Percentiles rank a stretch among this genome's conserved stretches.
These are phyloP conservation scores for Pseudogymnoascus sp. DNA, from an alignment of 2,329 filamentous ascomycete genomes.

Conservation along the genomic window DNA sequence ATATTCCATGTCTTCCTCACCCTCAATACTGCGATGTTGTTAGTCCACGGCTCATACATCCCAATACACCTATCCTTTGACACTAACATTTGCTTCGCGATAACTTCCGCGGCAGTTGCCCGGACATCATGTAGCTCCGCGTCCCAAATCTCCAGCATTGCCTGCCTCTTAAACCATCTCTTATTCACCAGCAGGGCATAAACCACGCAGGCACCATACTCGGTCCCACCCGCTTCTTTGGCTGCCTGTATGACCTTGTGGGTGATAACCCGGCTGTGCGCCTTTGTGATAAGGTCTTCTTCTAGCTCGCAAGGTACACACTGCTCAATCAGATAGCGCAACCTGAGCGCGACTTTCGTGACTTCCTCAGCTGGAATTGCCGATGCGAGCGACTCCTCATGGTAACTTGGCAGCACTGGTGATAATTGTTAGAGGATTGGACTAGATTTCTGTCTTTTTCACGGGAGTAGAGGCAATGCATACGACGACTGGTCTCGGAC, in stretches of 20 bases:
- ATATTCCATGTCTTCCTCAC: slow-evolving; percentile 70
- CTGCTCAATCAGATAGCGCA: slow-evolving; percentile 86
- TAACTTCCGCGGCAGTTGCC: slow-evolving; percentile 78
- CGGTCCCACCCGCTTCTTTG: slow-evolving; percentile 68
- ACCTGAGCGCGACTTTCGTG: slow-evolving; percentile 79
- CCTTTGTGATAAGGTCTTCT: slow-evolving; percentile 62
- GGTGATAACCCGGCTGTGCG: slow-evolving; percentile 84
- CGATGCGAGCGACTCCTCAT: slow-evolving; percentile 52
- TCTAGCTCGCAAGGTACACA: slow-evolving; percentile 87
- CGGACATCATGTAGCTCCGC: slow-evolving; percentile 74
- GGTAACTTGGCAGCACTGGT: slow-evolving; percentile 60
- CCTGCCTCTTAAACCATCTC: slow-evolving; percentile 73
- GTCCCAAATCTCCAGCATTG: slow-evolving; percentile 81
- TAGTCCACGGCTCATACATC: background rate
- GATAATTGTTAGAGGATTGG: background rate
- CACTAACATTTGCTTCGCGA: slow-evolving; percentile 68
- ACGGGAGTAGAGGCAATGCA: background rate
- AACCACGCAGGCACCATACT: slow-evolving; percentile 69
- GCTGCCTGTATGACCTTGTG: slow-evolving; percentile 71
- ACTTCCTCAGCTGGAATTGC: slow-evolving; percentile 72
- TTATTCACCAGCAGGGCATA: slow-evolving; percentile 35
- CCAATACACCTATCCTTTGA: background rate
- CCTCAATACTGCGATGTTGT: slow-evolving; percentile 60
- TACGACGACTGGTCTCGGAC: slow-evolving; percentile 2
- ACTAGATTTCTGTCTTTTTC: background rate